Evolutionary conservation across 2,329 filamentous ascomycete species (phyloP), one percentile per base, ranked within the genome.

Genomic region (Aspergillus tubingensis): DNA sequence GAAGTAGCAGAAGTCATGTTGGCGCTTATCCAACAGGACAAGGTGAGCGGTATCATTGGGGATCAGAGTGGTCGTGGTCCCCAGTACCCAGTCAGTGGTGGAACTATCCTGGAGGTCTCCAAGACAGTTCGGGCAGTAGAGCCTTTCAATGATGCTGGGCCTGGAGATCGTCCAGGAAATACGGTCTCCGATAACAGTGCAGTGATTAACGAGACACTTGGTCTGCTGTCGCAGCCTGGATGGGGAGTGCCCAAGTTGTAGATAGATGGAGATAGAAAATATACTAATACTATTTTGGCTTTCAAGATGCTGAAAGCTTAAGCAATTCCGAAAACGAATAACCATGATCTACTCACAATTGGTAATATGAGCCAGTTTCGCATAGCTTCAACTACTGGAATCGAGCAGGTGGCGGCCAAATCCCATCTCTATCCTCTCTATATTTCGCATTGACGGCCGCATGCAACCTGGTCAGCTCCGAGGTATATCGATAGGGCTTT

Each of bases 1-100:
- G 83, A 87, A 65, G 85, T 88, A 0, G 85, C 84, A 0, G 77
- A 81, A 44, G 83, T 82, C 2, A 87, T 88, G 85, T 62, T 86
- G 58, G 77, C 79, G 41, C 80, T 84, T 59, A 73, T 86, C 39
- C 81, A 84, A 62, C 81, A 84, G 49, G 73, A 80, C 4, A 74
- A 78, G 30, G 72, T 80, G 21, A 71, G 71, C 59, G 69, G 73
- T 60, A 71, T 68, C 21, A 75, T 74, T 53, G 74, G 74, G 2
- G 70, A 76, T 59, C 67, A 66, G 38, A 65, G 66, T 8, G 70
- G 71, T n/a, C 63, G 64, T 21, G 74, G 69, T 1, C 65, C 59
- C 6, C 69, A 71, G 44, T 76, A 73, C 54, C 65, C 61, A 3
- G 69, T 85, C 44, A 70, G 69, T 2, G 83, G 81, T 3, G 83